These are phyloP conservation scores for Exophiala phaeomuriformis DNA, from an alignment of 2,329 filamentous ascomycete species.

Conservation along the genomic window DNA sequence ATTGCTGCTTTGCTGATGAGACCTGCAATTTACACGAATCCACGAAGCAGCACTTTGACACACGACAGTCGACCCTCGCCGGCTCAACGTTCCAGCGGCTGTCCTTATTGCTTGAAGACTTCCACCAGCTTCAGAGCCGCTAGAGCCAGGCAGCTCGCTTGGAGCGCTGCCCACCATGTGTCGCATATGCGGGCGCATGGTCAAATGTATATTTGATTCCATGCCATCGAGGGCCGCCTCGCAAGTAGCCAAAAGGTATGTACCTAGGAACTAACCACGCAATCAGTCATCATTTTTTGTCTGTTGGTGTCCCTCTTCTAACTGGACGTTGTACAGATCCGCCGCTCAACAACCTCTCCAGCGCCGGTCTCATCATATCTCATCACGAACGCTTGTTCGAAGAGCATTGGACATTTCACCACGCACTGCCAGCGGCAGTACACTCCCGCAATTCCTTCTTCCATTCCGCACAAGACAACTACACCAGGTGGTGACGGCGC, in stretches of 20 bases:
- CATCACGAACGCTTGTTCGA: constrained; percentile 14
- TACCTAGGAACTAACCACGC: background rate
- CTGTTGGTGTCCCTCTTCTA: background rate
- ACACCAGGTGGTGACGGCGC: constrained; percentile 30
- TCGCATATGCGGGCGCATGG: constrained; percentile 27
- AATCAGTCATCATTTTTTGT: background rate
- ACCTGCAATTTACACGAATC: background rate
- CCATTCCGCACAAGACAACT: constrained; percentile 35
- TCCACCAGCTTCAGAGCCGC: background rate
- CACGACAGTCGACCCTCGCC: no score
- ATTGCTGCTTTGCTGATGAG: background rate
- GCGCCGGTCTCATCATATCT: constrained; percentile 17
- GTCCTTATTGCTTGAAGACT: background rate
- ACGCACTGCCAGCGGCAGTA: background rate
- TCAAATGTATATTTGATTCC: constrained; percentile 28
- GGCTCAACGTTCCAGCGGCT: no score
- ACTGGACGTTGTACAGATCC: background rate
- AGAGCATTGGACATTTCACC: constrained; percentile 18
- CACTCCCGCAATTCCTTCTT: constrained; percentile 26
- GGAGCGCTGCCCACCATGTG: constrained; percentile 21
- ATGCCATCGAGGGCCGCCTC: constrained; percentile 25
- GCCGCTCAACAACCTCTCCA: background rate
- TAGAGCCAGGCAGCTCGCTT: background rate
- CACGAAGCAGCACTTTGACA: background rate
- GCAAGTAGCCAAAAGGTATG: constrained; percentile 5